Evolutionary conservation across 768 basidiomycete species (phyloP), one percentile per base, ranked within the genome.

Genomic region (Boletus rubropictus): DNA sequence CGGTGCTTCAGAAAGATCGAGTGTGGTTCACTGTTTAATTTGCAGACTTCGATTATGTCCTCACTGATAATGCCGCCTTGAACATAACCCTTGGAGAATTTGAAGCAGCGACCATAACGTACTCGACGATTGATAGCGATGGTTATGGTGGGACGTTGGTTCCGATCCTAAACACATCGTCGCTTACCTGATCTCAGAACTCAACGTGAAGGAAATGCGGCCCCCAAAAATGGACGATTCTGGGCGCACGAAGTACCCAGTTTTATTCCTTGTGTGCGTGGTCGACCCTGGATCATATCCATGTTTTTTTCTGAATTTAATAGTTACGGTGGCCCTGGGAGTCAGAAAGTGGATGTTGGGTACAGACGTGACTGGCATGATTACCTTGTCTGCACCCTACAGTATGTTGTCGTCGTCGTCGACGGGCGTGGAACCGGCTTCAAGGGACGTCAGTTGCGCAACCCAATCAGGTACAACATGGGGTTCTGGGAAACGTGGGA

Each of bases 361-460:
- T 98, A 79, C 67, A 56, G 59, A 12, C 78, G 84, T 21, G 86
- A 88, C 67, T 98, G 91, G 90, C 82, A 92, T 53, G 77, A 89
- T 48, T 95, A 86, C 67, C 74, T 96, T 32, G 87, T 84, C 11
- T 84, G 87, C 57, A 77, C 79, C 18, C 69, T 89, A 42, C 80
- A 89, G 54, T 95, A 93, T 63, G 75, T 99, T 31, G 74, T 94
- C 28, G 89, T 99, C 45, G 69, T 78, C 32, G 87, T 97, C 32
- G 96, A 99, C 60, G 92, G 92, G 0, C 80, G 96, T 17, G 96
- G 95, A 0, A 99, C 95, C 0, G 95, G 95, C 2, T 90, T 74
- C 71, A 89, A 86, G 62, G 96, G 96, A 1, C 77, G 94, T 31
- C 72, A 73, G 51, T 66, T 97, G 65, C 74, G 94, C 50, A 94